Evolutionary conservation across 2,329 filamentous ascomycete genomes (phyloP).

Genomic region (Metarhizium brunneum): DNA sequence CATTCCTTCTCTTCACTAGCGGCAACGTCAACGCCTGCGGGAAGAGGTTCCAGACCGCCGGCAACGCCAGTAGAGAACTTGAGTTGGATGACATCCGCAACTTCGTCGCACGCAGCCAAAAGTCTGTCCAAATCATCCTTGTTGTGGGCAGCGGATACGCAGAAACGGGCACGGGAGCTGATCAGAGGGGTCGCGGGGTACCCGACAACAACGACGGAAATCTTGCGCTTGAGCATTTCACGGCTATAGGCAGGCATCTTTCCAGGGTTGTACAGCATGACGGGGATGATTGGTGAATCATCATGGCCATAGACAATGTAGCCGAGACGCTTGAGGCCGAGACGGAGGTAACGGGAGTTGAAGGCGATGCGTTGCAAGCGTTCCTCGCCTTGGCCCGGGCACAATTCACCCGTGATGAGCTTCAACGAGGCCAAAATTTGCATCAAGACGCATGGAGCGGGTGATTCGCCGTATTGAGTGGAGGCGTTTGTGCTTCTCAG

Average conservation of each 20-base stretch:
- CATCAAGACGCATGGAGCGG: constrained; percentile 76
- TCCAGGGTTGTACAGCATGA: constrained; percentile 94
- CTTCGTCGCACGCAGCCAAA: constrained; percentile 80
- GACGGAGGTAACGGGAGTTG: constrained; percentile 96
- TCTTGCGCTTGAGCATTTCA: constrained; percentile 96
- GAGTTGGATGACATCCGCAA: constrained; percentile 84
- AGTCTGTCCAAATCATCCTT: constrained; percentile 95
- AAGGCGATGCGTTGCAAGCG: constrained; percentile 92
- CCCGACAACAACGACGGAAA: constrained; percentile 92
- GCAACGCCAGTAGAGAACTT: constrained; percentile 97
- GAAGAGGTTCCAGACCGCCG: constrained; percentile 71
- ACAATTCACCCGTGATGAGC: constrained; percentile 81
- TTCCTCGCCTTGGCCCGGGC: constrained; percentile 88
- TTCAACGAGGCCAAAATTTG: constrained; percentile 83
- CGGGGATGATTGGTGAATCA: constrained; percentile 91
- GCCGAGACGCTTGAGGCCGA: constrained; percentile 91
- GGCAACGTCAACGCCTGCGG: constrained; percentile 58
- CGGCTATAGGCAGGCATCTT: constrained; percentile 98
- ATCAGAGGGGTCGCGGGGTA: constrained; percentile 95
- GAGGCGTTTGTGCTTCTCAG: constrained; percentile 78
- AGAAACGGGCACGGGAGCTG: constrained; percentile 90
- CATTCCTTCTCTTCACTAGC: constrained; percentile 65
- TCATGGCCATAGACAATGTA: constrained; percentile 97
- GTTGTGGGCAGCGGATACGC: constrained; percentile 90
- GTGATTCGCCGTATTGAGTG: constrained; percentile 78